phyloP scores from a whole-genome alignment of 2,329 filamentous ascomycete species.

The Aureobasidium sp. region DNA sequence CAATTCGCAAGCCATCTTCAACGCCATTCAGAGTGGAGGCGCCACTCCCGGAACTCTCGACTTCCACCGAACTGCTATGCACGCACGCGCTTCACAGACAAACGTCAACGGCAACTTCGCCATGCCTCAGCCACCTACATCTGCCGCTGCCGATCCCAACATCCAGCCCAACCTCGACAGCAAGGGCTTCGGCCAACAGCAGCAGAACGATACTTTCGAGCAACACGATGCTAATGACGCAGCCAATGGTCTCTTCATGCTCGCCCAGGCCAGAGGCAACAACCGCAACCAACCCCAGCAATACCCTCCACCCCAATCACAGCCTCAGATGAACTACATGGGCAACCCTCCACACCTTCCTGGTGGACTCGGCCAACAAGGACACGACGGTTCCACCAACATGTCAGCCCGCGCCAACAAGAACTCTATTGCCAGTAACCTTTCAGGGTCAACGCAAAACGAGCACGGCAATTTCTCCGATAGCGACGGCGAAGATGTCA shows the following conservation, averaged over 20 bases:
- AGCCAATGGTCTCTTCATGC: slow-evolving; percentile 86
- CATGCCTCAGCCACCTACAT: slow-evolving; percentile 34
- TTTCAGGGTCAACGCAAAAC: slow-evolving; percentile 37
- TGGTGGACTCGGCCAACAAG: slow-evolving; percentile 35
- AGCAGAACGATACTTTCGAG: slow-evolving; percentile 60
- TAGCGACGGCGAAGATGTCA: slow-evolving; percentile 58
- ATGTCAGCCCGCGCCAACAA: slow-evolving; percentile 35
- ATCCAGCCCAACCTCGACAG: slow-evolving; percentile 26
- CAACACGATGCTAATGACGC: slow-evolving; percentile 89
- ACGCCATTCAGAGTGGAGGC: slow-evolving; percentile 69
- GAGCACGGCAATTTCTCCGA: slow-evolving; percentile 64
- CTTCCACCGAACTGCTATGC: slow-evolving; percentile 89
- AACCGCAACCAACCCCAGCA: slow-evolving; percentile 44
- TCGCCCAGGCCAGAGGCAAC: slow-evolving; percentile 62
- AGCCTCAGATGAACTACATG: slow-evolving; percentile 32
- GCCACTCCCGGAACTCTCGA: slow-evolving; percentile 87
- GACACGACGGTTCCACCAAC: slow-evolving; percentile 21
- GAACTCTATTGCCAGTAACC: slow-evolving; percentile 54
- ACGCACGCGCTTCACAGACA: slow-evolving; percentile 56
- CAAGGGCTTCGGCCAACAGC: slow-evolving; percentile 25
- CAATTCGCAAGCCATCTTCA: slow-evolving; percentile 76
- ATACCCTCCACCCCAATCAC: slow-evolving; percentile 39
- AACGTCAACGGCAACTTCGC: slow-evolving; percentile 33
- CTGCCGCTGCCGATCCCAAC: slow-evolving; percentile 36
- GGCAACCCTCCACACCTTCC: slow-evolving; percentile 37